phyloP scores from a whole-genome alignment of 2,329 filamentous ascomycete species.

The Ophiostoma ulmi region DNA sequence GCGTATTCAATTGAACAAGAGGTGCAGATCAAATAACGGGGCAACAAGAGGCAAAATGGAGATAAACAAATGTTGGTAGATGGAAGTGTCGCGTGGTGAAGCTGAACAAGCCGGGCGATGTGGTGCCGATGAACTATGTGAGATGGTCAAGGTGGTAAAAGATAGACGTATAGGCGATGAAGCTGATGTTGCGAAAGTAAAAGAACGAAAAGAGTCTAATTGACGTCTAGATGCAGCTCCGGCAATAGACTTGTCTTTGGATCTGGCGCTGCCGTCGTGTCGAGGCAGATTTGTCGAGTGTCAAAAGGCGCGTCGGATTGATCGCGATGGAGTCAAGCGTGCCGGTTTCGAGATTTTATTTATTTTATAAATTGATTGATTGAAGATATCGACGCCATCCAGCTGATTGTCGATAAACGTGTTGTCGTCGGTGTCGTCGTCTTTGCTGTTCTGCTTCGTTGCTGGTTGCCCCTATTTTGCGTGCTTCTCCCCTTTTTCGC shows the following conservation, averaged over 20 bases:
- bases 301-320: conserved; percentile 4
- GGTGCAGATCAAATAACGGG: background rate
- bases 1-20: background rate
- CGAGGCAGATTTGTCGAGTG: background rate
- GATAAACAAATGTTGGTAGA: too few species aligned
- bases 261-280: background rate
- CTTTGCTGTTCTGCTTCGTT: background rate
- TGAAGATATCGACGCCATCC: background rate
- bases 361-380: background rate
- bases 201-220: background rate
- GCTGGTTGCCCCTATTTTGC: conserved; percentile 10
- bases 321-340: background rate
- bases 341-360: background rate
- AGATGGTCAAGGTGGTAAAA: too few species aligned
- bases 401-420: background rate
- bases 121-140: too few species aligned
- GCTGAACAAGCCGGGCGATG: too few species aligned
- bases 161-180: background rate
- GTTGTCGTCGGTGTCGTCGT: background rate
- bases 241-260: background rate
- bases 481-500: background rate
- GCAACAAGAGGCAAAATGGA: background rate
- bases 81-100: too few species aligned
- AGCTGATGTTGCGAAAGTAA: background rate
- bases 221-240: background rate